Conservation (phyloP, 768 basidiomycete species). For the Ramaria rubella region DNA sequence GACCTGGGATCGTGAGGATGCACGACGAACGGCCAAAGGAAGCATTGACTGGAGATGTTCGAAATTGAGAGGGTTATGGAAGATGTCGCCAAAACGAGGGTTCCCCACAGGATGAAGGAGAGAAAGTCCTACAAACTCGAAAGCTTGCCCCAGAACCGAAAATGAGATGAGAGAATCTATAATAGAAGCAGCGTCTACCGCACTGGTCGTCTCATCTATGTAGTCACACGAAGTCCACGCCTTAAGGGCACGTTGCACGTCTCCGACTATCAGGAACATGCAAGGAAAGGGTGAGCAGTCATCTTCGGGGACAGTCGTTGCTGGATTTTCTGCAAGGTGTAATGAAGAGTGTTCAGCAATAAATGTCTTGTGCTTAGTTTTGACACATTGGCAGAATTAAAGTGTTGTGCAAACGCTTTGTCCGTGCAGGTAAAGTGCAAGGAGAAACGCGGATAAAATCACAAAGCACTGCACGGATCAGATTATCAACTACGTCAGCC, state of each 20-base stretch:
- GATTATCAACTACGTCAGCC: too few relatives aligned
- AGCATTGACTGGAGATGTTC: not conserved
- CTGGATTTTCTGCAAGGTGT: not conserved
- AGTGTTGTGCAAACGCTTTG: not conserved
- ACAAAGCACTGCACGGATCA: not conserved
- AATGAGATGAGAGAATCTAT: not conserved
- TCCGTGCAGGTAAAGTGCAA: not conserved
- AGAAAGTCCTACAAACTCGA: not conserved
- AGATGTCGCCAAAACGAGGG: conserved; percentile 3
- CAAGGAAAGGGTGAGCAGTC: not conserved
- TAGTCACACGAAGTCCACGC: not conserved
- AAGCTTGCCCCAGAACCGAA: not conserved
- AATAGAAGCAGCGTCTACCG: not conserved
- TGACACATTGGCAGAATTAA: too few relatives aligned
- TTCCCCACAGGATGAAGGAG: not conserved
- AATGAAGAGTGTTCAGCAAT: too few relatives aligned
- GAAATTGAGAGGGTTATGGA: not conserved
- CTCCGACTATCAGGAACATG: not conserved
- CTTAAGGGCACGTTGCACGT: not conserved
- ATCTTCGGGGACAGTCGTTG: not conserved
- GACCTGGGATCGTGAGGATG: not conserved
- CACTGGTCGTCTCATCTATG: not conserved
- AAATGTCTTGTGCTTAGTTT: too few relatives aligned
- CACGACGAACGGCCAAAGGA: not conserved
- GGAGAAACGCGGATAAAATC: not conserved